Evolutionary conservation across 352 stramenopile genomes (phyloP), one percentile per base, ranked within the genome.

Genomic region (Pythium monospermum): DNA sequence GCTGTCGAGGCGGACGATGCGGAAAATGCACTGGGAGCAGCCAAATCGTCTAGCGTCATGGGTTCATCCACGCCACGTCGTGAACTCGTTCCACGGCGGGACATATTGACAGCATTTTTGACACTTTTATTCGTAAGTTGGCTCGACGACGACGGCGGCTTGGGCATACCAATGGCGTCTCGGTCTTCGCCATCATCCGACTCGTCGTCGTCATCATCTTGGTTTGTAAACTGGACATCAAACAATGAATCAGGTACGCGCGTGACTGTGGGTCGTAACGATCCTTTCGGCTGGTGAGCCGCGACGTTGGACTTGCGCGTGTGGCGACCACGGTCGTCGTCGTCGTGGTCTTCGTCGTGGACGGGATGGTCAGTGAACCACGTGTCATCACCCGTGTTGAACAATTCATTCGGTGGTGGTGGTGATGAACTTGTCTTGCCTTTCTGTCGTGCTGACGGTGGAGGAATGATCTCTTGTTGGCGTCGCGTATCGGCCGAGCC

Each of bases 291-390:
- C n/a, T n/a, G n/a, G n/a, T n/a, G n/a, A n/a, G n/a, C n/a, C n/a
- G n/a, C 33, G 36, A 15, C 35, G 8, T 33, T 25, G 21, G 1
- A 23, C 25, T 22, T 30, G 10, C 11, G 32, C 15, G 37, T 27
- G 19, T 18, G 18, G 2, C 8, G 23, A n/a, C 37, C 19, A 6
- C 15, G 23, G 3, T 4, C n/a, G 13, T 43, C 27, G 6, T 22
- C 37, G 13, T 23, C 21, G 10, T 46, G 21, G 23, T 38, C 37
- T 6, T 61, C 38, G n/a, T 61, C 53, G 4, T 59, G 40, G 15
- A 61, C 47, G 15, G 67, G 60, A 39, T 90, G 76, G 0, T 53
- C 67, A n/a, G n/a, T n/a, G 65, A 90, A 90, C 78, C 76, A 90
- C 22, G 66, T 66, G 18, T 86, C 72, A 18, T 83, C 78, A 5